These are phyloP conservation scores for Kodamaea kakaduensis DNA, from an alignment of 805 yeast species.

Conservation along the genomic window DNA sequence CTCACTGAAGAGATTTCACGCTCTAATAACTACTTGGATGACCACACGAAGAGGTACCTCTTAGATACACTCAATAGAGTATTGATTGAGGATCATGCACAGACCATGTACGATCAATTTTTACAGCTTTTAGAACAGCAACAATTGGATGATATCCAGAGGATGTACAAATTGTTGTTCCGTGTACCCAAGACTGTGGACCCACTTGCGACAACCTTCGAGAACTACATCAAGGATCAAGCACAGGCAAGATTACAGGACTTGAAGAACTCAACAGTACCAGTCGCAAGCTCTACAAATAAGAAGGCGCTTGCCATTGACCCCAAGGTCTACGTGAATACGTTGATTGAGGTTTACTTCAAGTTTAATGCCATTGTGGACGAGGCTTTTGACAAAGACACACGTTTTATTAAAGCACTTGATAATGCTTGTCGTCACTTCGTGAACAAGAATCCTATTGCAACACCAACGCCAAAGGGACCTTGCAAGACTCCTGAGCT, in stretches of 20 bases:
- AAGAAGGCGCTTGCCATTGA: conserved; percentile 33
- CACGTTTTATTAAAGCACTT: conserved; percentile 77
- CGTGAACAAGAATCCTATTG: conserved; percentile 79
- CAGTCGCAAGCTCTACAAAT: conserved; percentile 14
- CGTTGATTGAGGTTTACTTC: conserved; percentile 65
- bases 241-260: conserved; percentile 53
- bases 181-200: conserved; percentile 77
- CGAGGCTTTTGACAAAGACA: conserved; percentile 65
- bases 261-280: conserved; percentile 34
- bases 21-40: conserved; percentile 76
- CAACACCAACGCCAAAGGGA: conserved; percentile 57
- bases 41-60: conserved; percentile 73
- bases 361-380: conserved; percentile 64
- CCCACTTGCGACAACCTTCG: conserved; percentile 71
- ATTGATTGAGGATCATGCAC: conserved; percentile 75
- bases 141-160: conserved; percentile 66
- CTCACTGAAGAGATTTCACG: conserved; percentile 79
- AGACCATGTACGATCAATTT: conserved; percentile 72
- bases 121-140: conserved; percentile 68
- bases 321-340: conserved; percentile 77
- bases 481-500: conserved; percentile 86
- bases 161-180: conserved; percentile 70
- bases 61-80: conserved; percentile 72
- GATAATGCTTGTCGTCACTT: conserved; percentile 85
- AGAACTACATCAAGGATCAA: conserved; percentile 59